Base-by-base conservation (phyloP, 2,329 filamentous ascomycete genomes). In the Verticillium isaacii region DNA sequence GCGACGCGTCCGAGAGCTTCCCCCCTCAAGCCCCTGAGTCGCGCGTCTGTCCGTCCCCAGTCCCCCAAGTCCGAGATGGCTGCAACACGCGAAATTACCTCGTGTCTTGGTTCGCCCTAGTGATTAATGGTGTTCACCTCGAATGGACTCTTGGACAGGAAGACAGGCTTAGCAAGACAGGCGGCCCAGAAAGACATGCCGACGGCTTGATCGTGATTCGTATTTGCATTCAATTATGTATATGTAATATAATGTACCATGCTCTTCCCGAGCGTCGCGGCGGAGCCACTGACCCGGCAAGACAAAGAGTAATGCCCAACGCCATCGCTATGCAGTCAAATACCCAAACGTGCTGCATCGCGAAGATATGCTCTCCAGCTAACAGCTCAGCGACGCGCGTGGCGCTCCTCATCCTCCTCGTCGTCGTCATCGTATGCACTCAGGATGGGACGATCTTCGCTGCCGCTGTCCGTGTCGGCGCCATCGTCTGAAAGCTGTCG, bases 391-490 rank as follows among this genome's bases (percentile, higher is more conserved):
- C 32, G 41, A 25, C 32, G 58, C 9, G n/a, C 32, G 17, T 34
- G 63, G 23, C 7, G 34, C 34, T 57, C 34, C 41, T 57, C 56
- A 15, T 62, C 62, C 12, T 65, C 63, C 9, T 71, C 68, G 3
- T 73, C 70, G 32, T 73, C 72, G n/a, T 71, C 69, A 32, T 76
- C 72, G 61, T 76, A 75, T 7, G 66, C 69, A 15, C 68, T 70
- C 19, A 77, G 66, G 62, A 78, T 75, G 14, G 71, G 71, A 37
- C 70, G 70, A 7, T 66, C 68, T 59, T 77, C 76, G 23, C 70
- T 72, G 54, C 70, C 71, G 9, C 65, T 65, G 55, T 73, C 73
- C 6, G 64, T 67, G 6, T 69, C 70, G 12, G 65, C 65, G 3
- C 62, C 52, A 17, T 39, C 57, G 32, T 64, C 65, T 8, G 23